Base-by-base conservation (phyloP, 768 basidiomycete species). In the Panaeolus cyanescens region DNA sequence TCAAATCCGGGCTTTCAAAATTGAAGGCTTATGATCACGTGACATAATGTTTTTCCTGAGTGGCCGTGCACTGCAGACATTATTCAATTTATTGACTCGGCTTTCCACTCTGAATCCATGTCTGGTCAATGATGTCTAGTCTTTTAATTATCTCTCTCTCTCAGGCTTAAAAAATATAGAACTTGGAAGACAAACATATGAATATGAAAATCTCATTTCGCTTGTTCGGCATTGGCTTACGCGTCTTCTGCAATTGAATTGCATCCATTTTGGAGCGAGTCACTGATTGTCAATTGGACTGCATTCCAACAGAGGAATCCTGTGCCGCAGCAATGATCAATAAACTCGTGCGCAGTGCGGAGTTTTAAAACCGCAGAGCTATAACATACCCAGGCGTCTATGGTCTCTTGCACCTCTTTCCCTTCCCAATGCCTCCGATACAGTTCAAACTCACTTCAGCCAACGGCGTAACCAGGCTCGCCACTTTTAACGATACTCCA, bases 371-470 rank as follows among this genome's bases (percentile, higher is more conserved):
- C 31, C 17, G n/a, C 25, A 15, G 22, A 37, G 37, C 61, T 64
- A 63, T 65, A 64, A 60, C 56, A 55, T 28, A 32, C 32, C 32
- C 58, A 30, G 59, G 62, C 40, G 61, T n/a, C 57, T 39, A 55
- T 40, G 55, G 32, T 62, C 39, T 45, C 59, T 50, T 25, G 19
- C 59, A 56, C 61, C 55, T 50, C 54, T 42, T 30, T 59, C 56
- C 58, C 34, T 50, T 68, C 65, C 59, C 74, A 66, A 84, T 86
- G 80, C 65, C 80, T 65, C 65, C 79, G 17, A 75, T 80, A 45
- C 80, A 82, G 59, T 88, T 92, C 85, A 93, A 93, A 73, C 76
- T 92, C 64, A 77, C 77, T 32, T 85, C 81, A 64, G 77, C 72
- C 54, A 79, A 82, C 66, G 85, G 83, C 19, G 70, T 84, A 40